A percentile compares a stretch with the other conserved stretches of the same genome.
These are phyloP conservation scores for Verticillium dahliae DNA, from an alignment of 2,329 filamentous ascomycete species.

Conservation along the genomic window DNA sequence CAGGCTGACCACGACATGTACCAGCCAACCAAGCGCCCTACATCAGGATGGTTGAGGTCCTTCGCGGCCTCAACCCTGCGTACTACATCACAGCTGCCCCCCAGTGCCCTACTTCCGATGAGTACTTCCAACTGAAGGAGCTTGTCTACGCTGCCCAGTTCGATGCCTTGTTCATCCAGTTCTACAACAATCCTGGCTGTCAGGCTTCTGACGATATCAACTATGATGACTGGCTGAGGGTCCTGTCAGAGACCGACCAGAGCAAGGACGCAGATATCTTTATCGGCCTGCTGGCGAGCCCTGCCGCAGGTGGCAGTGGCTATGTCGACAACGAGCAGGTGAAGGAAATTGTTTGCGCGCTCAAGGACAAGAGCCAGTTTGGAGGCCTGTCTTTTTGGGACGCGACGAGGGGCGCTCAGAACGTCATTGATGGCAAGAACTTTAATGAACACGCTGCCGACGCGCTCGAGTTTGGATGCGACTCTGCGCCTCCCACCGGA, in stretches of 20 bases:
- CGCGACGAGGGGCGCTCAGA: slow-evolving; percentile 24
- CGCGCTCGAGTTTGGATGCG: slow-evolving; percentile 29
- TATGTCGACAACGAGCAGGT: slow-evolving; percentile 27
- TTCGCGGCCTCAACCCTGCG: slow-evolving; percentile 22
- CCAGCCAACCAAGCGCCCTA: slow-evolving; percentile 24
- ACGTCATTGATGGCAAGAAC: slow-evolving; percentile 23
- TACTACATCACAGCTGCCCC: slow-evolving; percentile 36
- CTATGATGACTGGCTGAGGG: slow-evolving; percentile 32
- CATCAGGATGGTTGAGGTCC: slow-evolving; percentile 28
- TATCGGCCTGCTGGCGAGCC: slow-evolving; percentile 32
- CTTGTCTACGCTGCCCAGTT: slow-evolving; percentile 33
- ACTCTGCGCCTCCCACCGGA: slow-evolving; percentile 17
- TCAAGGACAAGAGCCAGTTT: slow-evolving; percentile 29
- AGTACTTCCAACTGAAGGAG: slow-evolving; percentile 24
- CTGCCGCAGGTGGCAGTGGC: slow-evolving; percentile 18
- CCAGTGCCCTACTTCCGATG: slow-evolving; percentile 28
- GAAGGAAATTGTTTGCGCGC: slow-evolving; percentile 30
- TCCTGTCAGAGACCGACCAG: slow-evolving; percentile 22
- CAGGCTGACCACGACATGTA: slow-evolving; percentile 5
- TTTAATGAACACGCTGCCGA: slow-evolving; percentile 30
- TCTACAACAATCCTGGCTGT: slow-evolving; percentile 40
- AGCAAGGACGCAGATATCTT: slow-evolving; percentile 37
- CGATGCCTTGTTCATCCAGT: slow-evolving; percentile 39
- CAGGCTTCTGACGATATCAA: slow-evolving; percentile 30
- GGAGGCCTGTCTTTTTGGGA: slow-evolving; percentile 43